phyloP scores from a whole-genome alignment of 768 basidiomycete genomes.

The Boletales sp. region DNA sequence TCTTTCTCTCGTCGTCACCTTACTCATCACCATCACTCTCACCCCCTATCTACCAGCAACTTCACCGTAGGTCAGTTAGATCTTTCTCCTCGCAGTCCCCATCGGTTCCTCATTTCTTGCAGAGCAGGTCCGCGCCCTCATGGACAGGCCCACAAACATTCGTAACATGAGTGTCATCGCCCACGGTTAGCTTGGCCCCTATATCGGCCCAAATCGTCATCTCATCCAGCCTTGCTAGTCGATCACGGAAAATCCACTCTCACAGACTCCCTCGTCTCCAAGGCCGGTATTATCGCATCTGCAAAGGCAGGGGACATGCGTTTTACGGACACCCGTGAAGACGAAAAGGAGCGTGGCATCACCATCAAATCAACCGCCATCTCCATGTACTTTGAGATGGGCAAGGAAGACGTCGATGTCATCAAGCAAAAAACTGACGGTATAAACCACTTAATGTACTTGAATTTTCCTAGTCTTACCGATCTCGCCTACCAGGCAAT shows the following conservation, averaged over 20 bases:
- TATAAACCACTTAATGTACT: constrained; percentile 30
- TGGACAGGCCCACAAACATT: constrained; percentile 90
- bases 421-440: constrained; percentile 96
- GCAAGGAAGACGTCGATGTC: constrained; percentile 78
- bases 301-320: constrained; percentile 96
- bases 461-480: constrained; percentile 2
- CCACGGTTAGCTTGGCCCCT: constrained; percentile 58
- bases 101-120: constrained; percentile 9
- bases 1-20: constrained; percentile 3
- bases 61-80: constrained; percentile 83
- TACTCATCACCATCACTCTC: constrained; percentile 28
- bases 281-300: constrained; percentile 97
- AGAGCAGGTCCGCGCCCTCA: constrained; percentile 87
- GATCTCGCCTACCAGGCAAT: constrained; percentile 46
- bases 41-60: constrained; percentile 52
- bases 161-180: constrained; percentile 95
- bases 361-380: constrained; percentile 99
- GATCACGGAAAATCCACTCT: constrained; percentile 99
- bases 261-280: constrained; percentile 97
- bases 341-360: constrained; percentile 99
- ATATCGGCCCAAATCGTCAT: constrained; percentile 10
- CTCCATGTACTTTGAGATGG: constrained; percentile 98
- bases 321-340: constrained; percentile 94
- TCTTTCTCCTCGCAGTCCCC: background rate
- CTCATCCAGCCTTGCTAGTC: constrained; percentile 49